Conservation (phyloP, 129 eudicot genomes). For the Daucus carota region DH1_v3.0 NC_030389.2:6192501-6193000, state of each 20-base stretch:
- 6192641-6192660: constrained; percentile 1
- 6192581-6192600: too few species aligned
- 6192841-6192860: not conserved
- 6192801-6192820: not conserved
- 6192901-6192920: not conserved
- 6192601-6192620: too few species aligned
- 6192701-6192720: constrained; percentile 3
- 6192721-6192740: not conserved
- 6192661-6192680: constrained; percentile 9
- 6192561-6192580: too few species aligned
- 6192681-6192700: constrained; percentile 12
- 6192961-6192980: not conserved
- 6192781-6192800: constrained; percentile 6
- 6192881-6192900: not conserved
- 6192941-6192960: not conserved
- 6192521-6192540: too few species aligned
- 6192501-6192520: too few species aligned
- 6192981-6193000: not conserved
- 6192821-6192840: not conserved
- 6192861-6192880: not conserved
- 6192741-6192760: constrained; percentile 8
- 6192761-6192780: constrained; percentile 12
- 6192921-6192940: not conserved
- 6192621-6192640: not conserved
- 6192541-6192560: too few species aligned